Evolutionary conservation across 1,139 yeast genomes (phyloP), one percentile per base, ranked within the genome.

Genomic region (Yamadazyma membranifaciens): DNA sequence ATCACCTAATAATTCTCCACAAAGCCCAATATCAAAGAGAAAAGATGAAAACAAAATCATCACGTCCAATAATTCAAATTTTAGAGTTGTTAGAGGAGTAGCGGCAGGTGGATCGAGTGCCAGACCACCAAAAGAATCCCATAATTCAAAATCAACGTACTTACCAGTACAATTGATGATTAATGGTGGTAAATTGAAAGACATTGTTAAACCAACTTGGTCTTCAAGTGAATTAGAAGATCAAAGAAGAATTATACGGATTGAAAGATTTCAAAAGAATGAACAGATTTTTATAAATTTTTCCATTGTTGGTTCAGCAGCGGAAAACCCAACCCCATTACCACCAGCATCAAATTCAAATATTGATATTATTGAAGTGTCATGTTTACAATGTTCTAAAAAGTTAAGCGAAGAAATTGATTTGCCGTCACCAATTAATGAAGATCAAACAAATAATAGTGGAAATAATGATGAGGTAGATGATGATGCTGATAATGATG

Each of bases 91-190:
- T 15, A 64, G 85, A 45, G 84, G 84, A 7, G 63, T 78, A 11
- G 74, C 79, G 26, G 79, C 83, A 4, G 83, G 84, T 14, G 83
- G 83, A 1, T 63, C 77, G 30, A 65, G 71, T 16, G 75, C 81
- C 2, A 67, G 76, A 44, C 83, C 83, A 1, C 84, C 84, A 13
- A 74, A 69, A 45, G 63, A 64, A 31, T 58, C 67, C 2, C 54
- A 60, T 2, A 61, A 62, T 30, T 59, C 65, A 41, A 56, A 60
- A 38, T 54, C 63, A 27, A 52, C 59, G 33, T 78, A 58, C 46
- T 49, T 65, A 13, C 81, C 81, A 11, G 81, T 77, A 28, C 66
- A 67, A 44, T 59, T 80, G 35, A 60, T 63, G 14, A 51, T 80
- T 3, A 48, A 59, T 22, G 75, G 75, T 20, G 80, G 81, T 2